These are phyloP conservation scores for Apiotrichum montevideense DNA, from an alignment of 1,284 basidiomycete genomes.

Conservation along the genomic window DNA sequence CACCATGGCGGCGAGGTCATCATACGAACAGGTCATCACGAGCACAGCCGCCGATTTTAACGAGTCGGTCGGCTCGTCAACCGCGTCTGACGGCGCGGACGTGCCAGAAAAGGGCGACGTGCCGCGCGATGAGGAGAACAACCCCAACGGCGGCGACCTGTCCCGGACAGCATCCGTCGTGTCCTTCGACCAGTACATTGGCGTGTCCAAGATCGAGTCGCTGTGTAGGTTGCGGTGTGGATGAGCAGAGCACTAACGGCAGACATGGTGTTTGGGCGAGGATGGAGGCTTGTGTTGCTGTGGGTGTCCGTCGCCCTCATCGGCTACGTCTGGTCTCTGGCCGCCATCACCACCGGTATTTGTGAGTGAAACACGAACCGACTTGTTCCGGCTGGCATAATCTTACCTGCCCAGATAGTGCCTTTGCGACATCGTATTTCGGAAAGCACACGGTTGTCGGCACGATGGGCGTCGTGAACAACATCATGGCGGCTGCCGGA, in stretches of 20 bases:
- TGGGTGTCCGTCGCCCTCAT: conserved; percentile 31
- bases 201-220: conserved; percentile 39
- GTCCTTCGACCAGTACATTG: conserved; percentile 25
- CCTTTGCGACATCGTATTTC: conserved; percentile 41
- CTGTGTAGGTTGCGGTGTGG: conserved; percentile 17
- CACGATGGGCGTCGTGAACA: conserved; percentile 36
- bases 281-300: conserved; percentile 24
- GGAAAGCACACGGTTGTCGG: conserved; percentile 39
- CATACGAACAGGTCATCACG: too few species aligned
- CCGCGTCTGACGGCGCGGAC: too few species aligned
- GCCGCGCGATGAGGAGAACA: too few species aligned
- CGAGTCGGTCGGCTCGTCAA: too few species aligned
- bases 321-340: conserved; percentile 24
- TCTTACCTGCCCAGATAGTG: conserved; percentile 12
- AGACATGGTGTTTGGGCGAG: conserved; percentile 31
- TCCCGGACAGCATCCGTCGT: background rate
- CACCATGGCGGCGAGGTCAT: too few species aligned
- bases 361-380: conserved; percentile 17
- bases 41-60: too few species aligned
- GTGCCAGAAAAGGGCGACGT: too few species aligned
- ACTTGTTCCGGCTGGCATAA: too few species aligned
- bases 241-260: background rate
- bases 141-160: background rate
- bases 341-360: conserved; percentile 19
- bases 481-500: conserved; percentile 37